Conservation (phyloP, 176 grass and related monocot genomes). For the Chrysopogon serrulatus region DNA sequence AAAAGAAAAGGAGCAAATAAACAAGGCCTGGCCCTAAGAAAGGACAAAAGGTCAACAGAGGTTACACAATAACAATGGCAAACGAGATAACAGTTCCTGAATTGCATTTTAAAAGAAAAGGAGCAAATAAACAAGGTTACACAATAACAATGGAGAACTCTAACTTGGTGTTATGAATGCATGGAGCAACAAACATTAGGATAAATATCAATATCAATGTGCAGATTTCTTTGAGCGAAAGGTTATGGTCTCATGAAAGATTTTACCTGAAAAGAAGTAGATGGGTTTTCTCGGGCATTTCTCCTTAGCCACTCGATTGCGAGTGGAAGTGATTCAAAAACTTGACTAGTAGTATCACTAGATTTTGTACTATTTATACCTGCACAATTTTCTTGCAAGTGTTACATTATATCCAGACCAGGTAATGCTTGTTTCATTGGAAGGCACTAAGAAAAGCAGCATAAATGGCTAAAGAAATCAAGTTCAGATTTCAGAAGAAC, state of each 20-base stretch:
- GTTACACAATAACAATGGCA: background rate
- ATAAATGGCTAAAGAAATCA: conserved; percentile 4
- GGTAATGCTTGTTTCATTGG: background rate
- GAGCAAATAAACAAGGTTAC: background rate
- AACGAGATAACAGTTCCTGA: background rate
- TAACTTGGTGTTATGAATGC: background rate
- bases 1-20: background rate
- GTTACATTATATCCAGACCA: background rate
- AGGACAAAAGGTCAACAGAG: background rate
- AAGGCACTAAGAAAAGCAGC: background rate
- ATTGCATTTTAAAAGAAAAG: background rate
- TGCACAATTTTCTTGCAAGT: conserved; percentile 27
- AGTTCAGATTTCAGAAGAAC: conserved; percentile 8
- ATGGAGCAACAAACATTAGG: background rate
- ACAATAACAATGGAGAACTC: background rate
- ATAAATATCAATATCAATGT: background rate
- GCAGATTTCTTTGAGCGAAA: background rate
- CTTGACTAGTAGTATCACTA: conserved; percentile 32
- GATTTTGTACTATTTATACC: conserved; percentile 36
- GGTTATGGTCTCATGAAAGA: background rate
- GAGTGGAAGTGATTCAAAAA: conserved; percentile 69
- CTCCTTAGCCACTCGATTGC: conserved; percentile 83
- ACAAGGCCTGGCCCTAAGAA: background rate
- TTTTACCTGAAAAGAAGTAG: conserved; percentile 62
- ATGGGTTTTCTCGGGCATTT: conserved; percentile 41